Conservation (phyloP, 345 rosid genomes). For the Citrus cavaleriei region DNA sequence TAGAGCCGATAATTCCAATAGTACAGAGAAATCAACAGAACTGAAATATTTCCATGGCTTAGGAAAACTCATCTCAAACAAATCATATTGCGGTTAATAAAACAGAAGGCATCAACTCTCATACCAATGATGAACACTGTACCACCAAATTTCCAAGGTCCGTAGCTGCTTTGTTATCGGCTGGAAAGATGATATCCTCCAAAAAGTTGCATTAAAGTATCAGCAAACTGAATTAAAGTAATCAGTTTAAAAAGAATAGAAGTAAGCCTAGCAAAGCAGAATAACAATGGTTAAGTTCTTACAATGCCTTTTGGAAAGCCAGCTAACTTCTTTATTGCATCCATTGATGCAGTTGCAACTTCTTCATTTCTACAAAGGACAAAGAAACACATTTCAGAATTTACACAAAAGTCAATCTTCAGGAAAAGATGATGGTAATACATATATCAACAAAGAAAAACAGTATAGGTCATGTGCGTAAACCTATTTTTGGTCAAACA, state of each 20-base stretch:
- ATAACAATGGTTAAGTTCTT: conserved; percentile 21
- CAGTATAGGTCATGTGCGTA: neutral
- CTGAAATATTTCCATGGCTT: neutral
- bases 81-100: neutral
- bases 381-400: conserved; percentile 8
- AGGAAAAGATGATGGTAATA: neutral
- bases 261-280: conserved; percentile 1
- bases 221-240: conserved; percentile 10
- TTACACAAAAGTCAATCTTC: neutral
- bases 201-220: conserved; percentile 7
- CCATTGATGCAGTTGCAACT: conserved; percentile 70
- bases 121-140: conserved; percentile 67
- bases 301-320: conserved; percentile 66
- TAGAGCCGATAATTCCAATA: neutral
- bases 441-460: neutral
- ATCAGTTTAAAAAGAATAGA: neutral
- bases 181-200: conserved; percentile 67
- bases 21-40: neutral
- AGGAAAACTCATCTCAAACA: neutral
- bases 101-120: neutral
- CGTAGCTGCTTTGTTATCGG: conserved; percentile 42
- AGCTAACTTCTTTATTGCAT: conserved; percentile 64
- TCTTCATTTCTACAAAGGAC: conserved; percentile 56
- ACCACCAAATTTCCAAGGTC: conserved; percentile 69
- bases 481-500: neutral